phyloP scores from a whole-genome alignment of 148 eudicot species.

The Pouteria glomerata region DNA sequence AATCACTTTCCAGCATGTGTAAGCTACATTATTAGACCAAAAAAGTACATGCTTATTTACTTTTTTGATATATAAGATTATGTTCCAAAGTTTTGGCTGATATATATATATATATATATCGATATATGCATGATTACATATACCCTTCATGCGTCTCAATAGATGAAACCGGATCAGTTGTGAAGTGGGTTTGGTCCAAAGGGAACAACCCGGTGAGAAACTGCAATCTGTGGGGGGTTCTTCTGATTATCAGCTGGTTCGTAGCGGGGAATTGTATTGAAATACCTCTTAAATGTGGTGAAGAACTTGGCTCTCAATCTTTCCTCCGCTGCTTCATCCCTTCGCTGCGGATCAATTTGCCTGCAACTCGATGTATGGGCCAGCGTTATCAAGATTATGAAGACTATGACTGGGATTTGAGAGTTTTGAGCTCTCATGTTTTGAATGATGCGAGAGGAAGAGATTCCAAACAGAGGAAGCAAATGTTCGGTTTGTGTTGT shows the following conservation, averaged over 20 bases:
- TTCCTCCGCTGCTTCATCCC: not conserved
- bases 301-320: constrained; percentile 4
- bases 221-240: constrained; percentile 14
- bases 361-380: constrained; percentile 17
- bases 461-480: not conserved
- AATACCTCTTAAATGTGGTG: not conserved
- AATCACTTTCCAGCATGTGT: no score
- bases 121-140: no score
- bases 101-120: no score
- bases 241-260: no score
- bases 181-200: constrained; percentile 60
- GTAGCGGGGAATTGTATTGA: no score
- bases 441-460: not conserved
- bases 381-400: constrained; percentile 11
- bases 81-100: no score
- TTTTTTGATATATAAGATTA: no score
- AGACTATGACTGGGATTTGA: not conserved
- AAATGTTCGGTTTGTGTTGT: no score
- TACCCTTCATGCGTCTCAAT: no score
- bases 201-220: constrained; percentile 33
- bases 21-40: no score
- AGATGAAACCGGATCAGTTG: constrained; percentile 34
- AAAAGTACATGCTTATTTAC: no score
- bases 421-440: constrained; percentile 9
- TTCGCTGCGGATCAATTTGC: constrained; percentile 8